A percentile compares a stretch with the other conserved stretches of the same genome.
Conservation (phyloP, 1,139 yeast species). For the Suhomyces guaymorum region DNA sequence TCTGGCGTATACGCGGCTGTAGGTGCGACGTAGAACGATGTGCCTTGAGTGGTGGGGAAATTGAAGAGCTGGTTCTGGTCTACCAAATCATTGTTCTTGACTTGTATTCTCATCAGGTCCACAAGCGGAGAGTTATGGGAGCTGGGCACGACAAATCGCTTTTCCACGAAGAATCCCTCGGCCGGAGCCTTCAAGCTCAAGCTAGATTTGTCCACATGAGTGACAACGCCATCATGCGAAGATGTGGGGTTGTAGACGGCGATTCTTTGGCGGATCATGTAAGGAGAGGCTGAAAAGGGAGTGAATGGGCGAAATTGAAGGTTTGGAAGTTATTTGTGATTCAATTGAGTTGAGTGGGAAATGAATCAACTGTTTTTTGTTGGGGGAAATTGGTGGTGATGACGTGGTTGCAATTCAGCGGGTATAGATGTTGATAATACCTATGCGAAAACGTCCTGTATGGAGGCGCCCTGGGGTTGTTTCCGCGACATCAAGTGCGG, state of each 20-base stretch:
- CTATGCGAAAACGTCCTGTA: too few relatives aligned
- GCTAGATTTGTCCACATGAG: constrained; percentile 5
- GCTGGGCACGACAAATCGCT: constrained; percentile 17
- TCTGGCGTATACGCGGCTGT: constrained; percentile 8
- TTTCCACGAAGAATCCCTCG: constrained; percentile 23
- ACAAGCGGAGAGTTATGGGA: constrained; percentile 11
- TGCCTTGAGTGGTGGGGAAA: constrained; percentile 25
- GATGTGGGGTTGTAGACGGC: constrained; percentile 34
- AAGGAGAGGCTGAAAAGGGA: too few relatives aligned
- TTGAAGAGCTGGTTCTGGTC: constrained; percentile 24
- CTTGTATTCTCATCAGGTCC: constrained; percentile 27
- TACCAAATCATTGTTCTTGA: constrained; percentile 13
- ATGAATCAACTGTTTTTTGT: too few relatives aligned
- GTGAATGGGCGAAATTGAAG: too few relatives aligned
- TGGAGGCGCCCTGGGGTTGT: too few relatives aligned
- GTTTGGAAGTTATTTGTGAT: too few relatives aligned
- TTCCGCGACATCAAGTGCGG: too few relatives aligned
- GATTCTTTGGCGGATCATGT: constrained; percentile 32
- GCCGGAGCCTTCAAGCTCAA: constrained; percentile 11
- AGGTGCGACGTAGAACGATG: constrained; percentile 33
- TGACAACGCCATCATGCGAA: constrained; percentile 28
- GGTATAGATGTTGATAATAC: too few relatives aligned
- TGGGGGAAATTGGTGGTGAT: too few relatives aligned
- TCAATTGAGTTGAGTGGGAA: not conserved
- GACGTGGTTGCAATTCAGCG: too few relatives aligned